These are phyloP conservation scores for Tulasnella sp. DNA, from an alignment of 768 basidiomycete species.

Conservation along the genomic window DNA sequence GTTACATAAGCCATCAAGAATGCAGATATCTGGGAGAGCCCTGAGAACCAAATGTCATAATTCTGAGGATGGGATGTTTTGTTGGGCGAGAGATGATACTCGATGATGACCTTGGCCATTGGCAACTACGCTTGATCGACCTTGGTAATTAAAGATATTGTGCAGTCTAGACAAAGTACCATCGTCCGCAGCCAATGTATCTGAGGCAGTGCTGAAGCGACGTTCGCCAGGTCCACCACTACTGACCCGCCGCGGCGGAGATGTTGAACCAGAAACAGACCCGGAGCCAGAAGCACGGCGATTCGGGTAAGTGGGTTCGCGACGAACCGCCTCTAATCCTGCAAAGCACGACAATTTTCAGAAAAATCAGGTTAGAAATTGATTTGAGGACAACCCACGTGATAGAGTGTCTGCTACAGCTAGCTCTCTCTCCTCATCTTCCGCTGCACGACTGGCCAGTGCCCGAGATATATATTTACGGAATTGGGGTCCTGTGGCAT, in stretches of 20 bases:
- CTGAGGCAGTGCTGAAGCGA: constrained; percentile 13
- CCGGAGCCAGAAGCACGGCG: constrained; percentile 2
- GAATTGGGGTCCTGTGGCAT: constrained; percentile 80
- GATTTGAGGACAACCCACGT: constrained; percentile 37
- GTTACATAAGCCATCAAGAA: no score
- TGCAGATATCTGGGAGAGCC: no score
- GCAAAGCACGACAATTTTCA: neutral
- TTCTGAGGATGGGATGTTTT: no score
- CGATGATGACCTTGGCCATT: no score
- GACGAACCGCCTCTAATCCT: constrained; percentile 14
- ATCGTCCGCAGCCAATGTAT: constrained; percentile 31
- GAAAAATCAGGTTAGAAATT: neutral
- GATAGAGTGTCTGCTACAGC: constrained; percentile 75
- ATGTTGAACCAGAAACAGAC: neutral
- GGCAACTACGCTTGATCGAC: constrained; percentile 16
- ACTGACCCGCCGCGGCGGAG: constrained; percentile 1
- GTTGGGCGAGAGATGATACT: no score
- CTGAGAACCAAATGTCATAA: no score
- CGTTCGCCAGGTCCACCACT: neutral
- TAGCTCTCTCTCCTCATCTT: constrained; percentile 44
- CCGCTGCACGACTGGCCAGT: constrained; percentile 72
- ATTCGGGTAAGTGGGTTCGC: neutral
- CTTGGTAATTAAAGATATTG: constrained; percentile 64
- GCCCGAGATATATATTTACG: constrained; percentile 85
- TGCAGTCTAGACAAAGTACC: constrained; percentile 64